These are phyloP conservation scores for Proliferodiscus dingleyae DNA, from an alignment of 2,329 filamentous ascomycete genomes.

Conservation along the genomic window DNA sequence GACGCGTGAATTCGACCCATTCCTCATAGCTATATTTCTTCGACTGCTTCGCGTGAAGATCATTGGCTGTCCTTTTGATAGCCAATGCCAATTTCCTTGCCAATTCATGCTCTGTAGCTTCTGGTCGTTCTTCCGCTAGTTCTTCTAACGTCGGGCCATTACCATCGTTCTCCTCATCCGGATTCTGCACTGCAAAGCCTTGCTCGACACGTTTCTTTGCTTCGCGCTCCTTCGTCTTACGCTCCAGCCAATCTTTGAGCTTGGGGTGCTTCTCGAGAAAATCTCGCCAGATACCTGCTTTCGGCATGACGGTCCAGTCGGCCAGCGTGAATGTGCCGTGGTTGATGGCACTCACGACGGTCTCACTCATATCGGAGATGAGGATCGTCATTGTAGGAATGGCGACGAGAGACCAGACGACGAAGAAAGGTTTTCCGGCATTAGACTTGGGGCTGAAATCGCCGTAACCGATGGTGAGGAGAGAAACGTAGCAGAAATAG, in stretches of 20 bases:
- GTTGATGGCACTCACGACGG: constrained; percentile 59
- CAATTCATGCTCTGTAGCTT: constrained; percentile 42
- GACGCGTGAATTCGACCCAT: constrained; percentile 60
- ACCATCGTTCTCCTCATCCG: constrained; percentile 27
- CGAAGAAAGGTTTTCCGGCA: constrained; percentile 63
- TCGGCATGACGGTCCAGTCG: constrained; percentile 62
- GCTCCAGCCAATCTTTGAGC: constrained; percentile 35
- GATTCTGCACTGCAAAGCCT: constrained; percentile 30
- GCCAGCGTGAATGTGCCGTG: constrained; percentile 55
- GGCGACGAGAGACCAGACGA: constrained; percentile 65
- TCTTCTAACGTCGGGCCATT: constrained; percentile 31
- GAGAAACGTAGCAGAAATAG: constrained; percentile 65
- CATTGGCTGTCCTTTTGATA: constrained; percentile 51
- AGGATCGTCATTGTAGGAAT: constrained; percentile 68
- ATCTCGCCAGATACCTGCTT: constrained; percentile 48
- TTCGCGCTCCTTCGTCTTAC: constrained; percentile 35
- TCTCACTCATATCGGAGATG: constrained; percentile 58
- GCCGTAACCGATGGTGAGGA: constrained; percentile 67
- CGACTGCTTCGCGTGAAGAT: constrained; percentile 41
- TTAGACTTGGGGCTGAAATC: constrained; percentile 61
- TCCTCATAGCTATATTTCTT: constrained; percentile 62
- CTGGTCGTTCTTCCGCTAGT: constrained; percentile 35
- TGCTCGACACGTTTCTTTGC: constrained; percentile 38
- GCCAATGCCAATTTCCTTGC: constrained; percentile 50
- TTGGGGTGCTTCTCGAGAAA: constrained; percentile 45